Evolutionary conservation across 2,329 filamentous ascomycete genomes (phyloP).

Genomic region (Diaporthe sp.): DNA sequence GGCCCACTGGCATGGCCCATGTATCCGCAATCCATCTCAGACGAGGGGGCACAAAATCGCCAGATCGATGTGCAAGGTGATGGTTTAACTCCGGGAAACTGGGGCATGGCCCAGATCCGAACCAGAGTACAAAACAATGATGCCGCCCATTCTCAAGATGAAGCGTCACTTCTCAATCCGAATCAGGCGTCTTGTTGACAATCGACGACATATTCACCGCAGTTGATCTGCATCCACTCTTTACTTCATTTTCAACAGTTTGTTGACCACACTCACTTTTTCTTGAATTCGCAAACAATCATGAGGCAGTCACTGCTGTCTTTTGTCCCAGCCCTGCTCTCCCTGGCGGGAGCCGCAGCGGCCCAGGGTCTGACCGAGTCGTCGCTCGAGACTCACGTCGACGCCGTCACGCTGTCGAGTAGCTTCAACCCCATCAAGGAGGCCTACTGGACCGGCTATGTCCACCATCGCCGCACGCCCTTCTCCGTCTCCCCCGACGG

Average conservation of each 20-base stretch:
- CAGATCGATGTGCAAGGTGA: constrained; percentile 21
- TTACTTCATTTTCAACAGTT: constrained; percentile 31
- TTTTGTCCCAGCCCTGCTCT: constrained; percentile 32
- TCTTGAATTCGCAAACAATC: neutral
- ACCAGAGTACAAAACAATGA: neutral
- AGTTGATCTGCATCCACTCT: constrained; percentile 40
- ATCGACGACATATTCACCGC: constrained; percentile 24
- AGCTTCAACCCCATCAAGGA: constrained; percentile 69
- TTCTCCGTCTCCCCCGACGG: constrained; percentile 73
- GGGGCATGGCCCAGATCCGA: neutral
- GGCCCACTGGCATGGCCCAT: constrained; percentile 22
- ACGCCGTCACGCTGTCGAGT: constrained; percentile 61
- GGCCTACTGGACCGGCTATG: constrained; percentile 72
- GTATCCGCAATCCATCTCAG: constrained; percentile 31
- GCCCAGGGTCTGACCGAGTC: constrained; percentile 40
- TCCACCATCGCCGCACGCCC: constrained; percentile 72
- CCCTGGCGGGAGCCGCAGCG: constrained; percentile 30
- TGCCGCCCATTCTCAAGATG: neutral
- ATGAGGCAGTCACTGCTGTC: constrained; percentile 34
- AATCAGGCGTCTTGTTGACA: constrained; percentile 16
- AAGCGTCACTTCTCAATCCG: neutral
- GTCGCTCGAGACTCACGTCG: constrained; percentile 48
- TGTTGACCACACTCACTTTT: constrained; percentile 37
- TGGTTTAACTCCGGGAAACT: neutral
- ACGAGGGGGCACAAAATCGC: constrained; percentile 27